phyloP scores from a whole-genome alignment of 2,329 filamentous ascomycete genomes.

The Elsinoe australis region DNA sequence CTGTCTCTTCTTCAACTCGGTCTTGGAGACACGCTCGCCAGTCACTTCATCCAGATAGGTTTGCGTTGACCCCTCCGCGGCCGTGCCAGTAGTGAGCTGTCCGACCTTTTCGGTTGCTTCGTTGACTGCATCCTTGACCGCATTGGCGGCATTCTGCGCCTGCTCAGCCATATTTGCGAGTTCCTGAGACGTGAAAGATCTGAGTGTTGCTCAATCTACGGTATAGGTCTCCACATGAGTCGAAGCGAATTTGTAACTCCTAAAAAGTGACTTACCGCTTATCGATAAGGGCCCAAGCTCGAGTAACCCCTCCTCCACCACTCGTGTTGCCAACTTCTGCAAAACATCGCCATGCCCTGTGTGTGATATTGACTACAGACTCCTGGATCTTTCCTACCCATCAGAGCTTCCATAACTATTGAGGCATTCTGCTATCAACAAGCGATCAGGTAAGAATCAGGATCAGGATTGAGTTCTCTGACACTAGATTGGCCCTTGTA shows the following conservation, averaged over 20 bases:
- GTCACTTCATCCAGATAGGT: constrained; percentile 87
- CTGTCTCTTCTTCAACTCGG: constrained; percentile 77
- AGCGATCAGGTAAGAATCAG: no score
- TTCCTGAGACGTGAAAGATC: neutral
- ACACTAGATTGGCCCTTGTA: no score
- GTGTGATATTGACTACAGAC: no score
- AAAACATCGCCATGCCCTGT: no score
- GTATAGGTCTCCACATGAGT: neutral
- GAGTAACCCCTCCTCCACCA: no score
- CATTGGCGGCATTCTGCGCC: constrained; percentile 31
- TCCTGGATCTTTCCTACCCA: no score
- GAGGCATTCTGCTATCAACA: no score
- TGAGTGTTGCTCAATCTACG: neutral
- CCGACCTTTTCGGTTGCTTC: constrained; percentile 30
- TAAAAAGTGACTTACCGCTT: no score
- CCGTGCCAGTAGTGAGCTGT: constrained; percentile 29
- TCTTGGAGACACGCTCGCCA: constrained; percentile 63
- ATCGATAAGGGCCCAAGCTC: neutral
- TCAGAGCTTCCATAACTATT: no score
- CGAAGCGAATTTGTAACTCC: neutral
- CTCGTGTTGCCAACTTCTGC: no score
- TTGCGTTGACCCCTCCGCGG: constrained; percentile 36
- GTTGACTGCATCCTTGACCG: constrained; percentile 32
- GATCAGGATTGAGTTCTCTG: no score
- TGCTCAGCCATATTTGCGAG: constrained; percentile 28